phyloP scores from a whole-genome alignment of 257 asterid genomes.

The Craterostigma plantagineum region DNA sequence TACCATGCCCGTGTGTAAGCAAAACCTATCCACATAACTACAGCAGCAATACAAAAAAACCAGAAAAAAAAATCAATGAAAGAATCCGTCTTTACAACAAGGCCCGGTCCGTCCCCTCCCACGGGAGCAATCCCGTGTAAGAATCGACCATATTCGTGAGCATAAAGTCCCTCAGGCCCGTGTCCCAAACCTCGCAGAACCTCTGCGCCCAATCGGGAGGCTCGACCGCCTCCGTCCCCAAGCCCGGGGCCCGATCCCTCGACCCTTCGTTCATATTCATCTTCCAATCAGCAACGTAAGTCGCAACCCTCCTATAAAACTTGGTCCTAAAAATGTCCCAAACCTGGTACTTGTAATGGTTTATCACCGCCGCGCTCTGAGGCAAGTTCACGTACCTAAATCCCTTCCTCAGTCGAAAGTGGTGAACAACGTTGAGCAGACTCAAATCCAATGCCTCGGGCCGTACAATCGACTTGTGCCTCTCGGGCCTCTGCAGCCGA shows the following conservation, averaged over 20 bases:
- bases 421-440: conserved; percentile 89
- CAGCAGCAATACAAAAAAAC: too few relatives aligned
- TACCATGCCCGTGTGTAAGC: too few relatives aligned
- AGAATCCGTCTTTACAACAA: not conserved
- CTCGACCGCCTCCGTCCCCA: conserved; percentile 93
- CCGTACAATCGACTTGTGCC: conserved; percentile 83
- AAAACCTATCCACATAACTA: too few relatives aligned
- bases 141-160: conserved; percentile 44
- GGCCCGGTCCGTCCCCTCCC: conserved; percentile 30
- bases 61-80: not conserved
- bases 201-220: conserved; percentile 73
- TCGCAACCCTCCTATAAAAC: conserved; percentile 81
- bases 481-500: conserved; percentile 81
- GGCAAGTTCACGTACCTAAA: conserved; percentile 53
- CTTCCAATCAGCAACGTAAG: conserved; percentile 84
- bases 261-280: conserved; percentile 88
- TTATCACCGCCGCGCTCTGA: conserved; percentile 40
- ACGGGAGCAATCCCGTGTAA: conserved; percentile 52
- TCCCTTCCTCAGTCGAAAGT: conserved; percentile 52
- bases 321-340: conserved; percentile 86
- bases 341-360: conserved; percentile 87
- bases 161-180: conserved; percentile 69
- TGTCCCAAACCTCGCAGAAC: conserved; percentile 92
- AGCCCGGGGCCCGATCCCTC: conserved; percentile 86
- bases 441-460: conserved; percentile 67